Percentiles rank a stretch among this genome's conserved stretches.
These are phyloP conservation scores for Saccharomycopsis guyanensis DNA, from an alignment of 805 yeast species.

Conservation along the genomic window DNA sequence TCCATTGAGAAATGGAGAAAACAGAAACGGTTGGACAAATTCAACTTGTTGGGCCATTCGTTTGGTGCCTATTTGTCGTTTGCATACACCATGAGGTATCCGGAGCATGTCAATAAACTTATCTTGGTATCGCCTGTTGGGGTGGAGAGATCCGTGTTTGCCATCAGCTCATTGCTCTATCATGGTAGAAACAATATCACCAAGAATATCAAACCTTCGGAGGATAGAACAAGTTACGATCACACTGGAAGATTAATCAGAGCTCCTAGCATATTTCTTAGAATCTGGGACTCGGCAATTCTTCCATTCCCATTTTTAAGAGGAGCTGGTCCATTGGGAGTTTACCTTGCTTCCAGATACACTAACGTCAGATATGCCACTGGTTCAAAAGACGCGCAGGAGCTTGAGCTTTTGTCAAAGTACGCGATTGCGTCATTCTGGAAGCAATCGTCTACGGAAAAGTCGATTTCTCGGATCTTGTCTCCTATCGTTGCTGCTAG, in stretches of 20 bases:
- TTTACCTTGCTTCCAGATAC: slow-evolving; percentile 25
- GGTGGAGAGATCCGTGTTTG: slow-evolving; percentile 59
- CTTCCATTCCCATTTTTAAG: slow-evolving; percentile 22
- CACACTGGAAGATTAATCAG: slow-evolving; percentile 32
- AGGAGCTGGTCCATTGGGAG: slow-evolving; percentile 31
- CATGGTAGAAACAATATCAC: slow-evolving; percentile 26
- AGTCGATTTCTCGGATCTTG: slow-evolving; percentile 12
- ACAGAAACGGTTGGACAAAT: slow-evolving; percentile 38
- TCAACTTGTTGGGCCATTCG: slow-evolving; percentile 69
- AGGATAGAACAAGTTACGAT: slow-evolving; percentile 37
- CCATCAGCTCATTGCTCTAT: slow-evolving; percentile 36
- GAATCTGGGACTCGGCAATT: slow-evolving; percentile 32
- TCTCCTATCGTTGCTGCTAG: slow-evolving; percentile 55
- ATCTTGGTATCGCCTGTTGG: slow-evolving; percentile 73
- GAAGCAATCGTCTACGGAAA: slow-evolving; percentile 26
- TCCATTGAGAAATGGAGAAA: slow-evolving; percentile 62
- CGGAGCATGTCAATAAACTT: slow-evolving; percentile 44
- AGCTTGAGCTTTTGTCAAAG: slow-evolving; percentile 27
- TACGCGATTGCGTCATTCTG: slow-evolving; percentile 29
- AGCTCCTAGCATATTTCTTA: slow-evolving; percentile 33
- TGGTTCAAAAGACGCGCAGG: slow-evolving; percentile 23
- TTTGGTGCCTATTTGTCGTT: slow-evolving; percentile 70
- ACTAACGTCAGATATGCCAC: slow-evolving; percentile 26
- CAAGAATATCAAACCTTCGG: slow-evolving; percentile 24
- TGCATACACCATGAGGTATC: slow-evolving; percentile 53